A percentile compares a stretch with the other conserved stretches of the same genome.
Evolutionary conservation across 768 basidiomycete species (phyloP).

Genomic region (Collybia sp.): DNA sequence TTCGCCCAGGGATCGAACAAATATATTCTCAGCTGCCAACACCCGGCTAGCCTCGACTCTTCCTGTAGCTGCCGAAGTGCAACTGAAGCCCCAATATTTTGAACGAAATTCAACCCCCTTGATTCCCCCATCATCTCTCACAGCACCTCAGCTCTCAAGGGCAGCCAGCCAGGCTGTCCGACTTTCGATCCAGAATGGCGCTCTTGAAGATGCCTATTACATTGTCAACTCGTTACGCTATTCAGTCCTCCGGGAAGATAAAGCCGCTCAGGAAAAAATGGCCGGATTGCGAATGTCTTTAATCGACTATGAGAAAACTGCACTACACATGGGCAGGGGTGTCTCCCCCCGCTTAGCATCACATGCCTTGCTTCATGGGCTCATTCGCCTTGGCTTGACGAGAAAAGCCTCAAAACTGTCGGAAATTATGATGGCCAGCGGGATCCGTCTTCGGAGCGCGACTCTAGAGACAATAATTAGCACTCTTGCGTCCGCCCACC

Average conservation of each 20-base stretch:
- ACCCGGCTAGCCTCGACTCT: slow-evolving; percentile 2
- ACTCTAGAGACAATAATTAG: slow-evolving; percentile 47
- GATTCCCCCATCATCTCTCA: background rate
- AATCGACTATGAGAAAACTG: slow-evolving; percentile 27
- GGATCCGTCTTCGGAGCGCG: slow-evolving; percentile 40
- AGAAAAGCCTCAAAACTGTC: slow-evolving; percentile 46
- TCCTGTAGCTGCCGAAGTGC: slow-evolving; percentile 4
- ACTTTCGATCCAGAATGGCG: slow-evolving; percentile 33
- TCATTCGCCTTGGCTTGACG: slow-evolving; percentile 47
- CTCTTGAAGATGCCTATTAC: slow-evolving; percentile 45
- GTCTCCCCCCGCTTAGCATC: slow-evolving; percentile 57
- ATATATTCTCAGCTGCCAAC: too few relatives aligned
- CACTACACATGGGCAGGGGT: slow-evolving; percentile 41
- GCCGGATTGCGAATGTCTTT: slow-evolving; percentile 6
- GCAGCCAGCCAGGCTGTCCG: slow-evolving; percentile 42
- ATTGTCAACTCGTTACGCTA: slow-evolving; percentile 55
- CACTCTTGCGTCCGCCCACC: slow-evolving; percentile 13
- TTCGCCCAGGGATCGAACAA: background rate
- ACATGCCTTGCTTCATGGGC: slow-evolving; percentile 61
- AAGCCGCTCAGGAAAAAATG: background rate
- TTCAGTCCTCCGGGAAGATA: slow-evolving; percentile 23
- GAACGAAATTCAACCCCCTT: background rate
- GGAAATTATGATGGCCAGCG: slow-evolving; percentile 46
- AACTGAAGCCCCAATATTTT: background rate
- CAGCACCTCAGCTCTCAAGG: slow-evolving; percentile 17